Conservation (phyloP, 805 yeast species). For the Kluyveromyces siamensis region DNA sequence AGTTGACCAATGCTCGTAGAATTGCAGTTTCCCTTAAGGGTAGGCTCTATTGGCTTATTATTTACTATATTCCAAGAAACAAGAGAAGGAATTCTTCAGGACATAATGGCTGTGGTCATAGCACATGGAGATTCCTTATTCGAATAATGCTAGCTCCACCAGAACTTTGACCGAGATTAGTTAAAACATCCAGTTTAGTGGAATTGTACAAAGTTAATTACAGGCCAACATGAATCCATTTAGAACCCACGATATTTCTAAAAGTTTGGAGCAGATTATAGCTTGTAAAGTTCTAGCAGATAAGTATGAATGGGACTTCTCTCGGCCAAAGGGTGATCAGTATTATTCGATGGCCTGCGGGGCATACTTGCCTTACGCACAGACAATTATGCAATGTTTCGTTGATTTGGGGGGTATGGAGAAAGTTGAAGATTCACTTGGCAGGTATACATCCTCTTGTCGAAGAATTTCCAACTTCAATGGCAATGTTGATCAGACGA, state of each 20-base stretch:
- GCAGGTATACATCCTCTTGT: slow-evolving; percentile 1
- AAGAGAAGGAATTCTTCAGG: no score
- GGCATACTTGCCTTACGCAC: slow-evolving; percentile 5
- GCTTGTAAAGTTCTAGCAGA: neutral
- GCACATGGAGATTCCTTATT: no score
- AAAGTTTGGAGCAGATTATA: neutral
- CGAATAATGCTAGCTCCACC: no score
- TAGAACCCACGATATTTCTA: neutral
- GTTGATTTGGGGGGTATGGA: slow-evolving; percentile 1
- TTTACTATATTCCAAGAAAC: no score
- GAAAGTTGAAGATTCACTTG: neutral
- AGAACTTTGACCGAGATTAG: no score
- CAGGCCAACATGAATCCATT: neutral
- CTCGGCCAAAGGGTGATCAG: neutral
- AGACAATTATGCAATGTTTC: slow-evolving; percentile 6
- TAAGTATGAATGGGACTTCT: neutral
- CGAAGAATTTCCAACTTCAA: neutral
- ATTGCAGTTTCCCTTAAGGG: no score
- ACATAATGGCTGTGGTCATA: no score
- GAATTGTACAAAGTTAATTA: no score
- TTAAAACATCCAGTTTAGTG: no score
- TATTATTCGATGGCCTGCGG: slow-evolving; percentile 6
- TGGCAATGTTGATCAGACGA: neutral
- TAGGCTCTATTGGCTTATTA: no score
- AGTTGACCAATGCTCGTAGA: no score